Percentiles rank a stretch among this genome's conserved stretches.
phyloP scores from a whole-genome alignment of 768 basidiomycete genomes.

The Xerocomellus amylosporus region DNA sequence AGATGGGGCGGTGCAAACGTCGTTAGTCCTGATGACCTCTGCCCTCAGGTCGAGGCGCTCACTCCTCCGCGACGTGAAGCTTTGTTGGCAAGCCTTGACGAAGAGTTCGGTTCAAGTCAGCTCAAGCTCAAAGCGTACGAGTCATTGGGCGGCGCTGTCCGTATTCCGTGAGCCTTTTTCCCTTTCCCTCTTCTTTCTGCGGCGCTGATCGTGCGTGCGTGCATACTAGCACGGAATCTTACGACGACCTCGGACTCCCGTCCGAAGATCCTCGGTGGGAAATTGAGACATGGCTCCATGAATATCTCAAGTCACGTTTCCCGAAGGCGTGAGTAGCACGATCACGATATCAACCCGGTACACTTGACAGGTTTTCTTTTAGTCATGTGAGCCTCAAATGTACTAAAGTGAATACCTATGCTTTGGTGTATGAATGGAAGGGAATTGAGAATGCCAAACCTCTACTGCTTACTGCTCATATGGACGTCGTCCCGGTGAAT shows the following conservation, averaged over 20 bases:
- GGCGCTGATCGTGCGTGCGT: not conserved
- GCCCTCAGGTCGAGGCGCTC: slow-evolving; percentile 28
- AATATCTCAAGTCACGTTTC: slow-evolving; percentile 44
- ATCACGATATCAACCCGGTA: not conserved
- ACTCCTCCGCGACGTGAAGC: slow-evolving; percentile 9
- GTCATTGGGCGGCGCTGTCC: slow-evolving; percentile 36
- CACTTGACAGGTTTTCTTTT: not conserved
- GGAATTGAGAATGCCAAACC: slow-evolving; percentile 56
- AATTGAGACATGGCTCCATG: slow-evolving; percentile 26
- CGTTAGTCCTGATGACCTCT: slow-evolving; percentile 14
- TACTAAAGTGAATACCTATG: slow-evolving; percentile 59
- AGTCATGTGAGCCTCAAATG: slow-evolving; percentile 50
- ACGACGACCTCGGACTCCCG: slow-evolving; percentile 47
- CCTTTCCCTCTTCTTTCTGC: no score
- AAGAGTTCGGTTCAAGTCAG: slow-evolving; percentile 17
- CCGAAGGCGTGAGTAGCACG: slow-evolving; percentile 58
- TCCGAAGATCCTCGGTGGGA: slow-evolving; percentile 47
- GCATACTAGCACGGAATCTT: slow-evolving; percentile 49
- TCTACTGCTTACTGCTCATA: slow-evolving; percentile 48
- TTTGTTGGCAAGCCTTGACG: slow-evolving; percentile 25
- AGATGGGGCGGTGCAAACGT: not conserved
- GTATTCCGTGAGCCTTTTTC: slow-evolving; percentile 28
- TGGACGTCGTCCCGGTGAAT: slow-evolving; percentile 52
- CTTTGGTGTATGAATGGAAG: slow-evolving; percentile 59
- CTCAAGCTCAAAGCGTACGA: slow-evolving; percentile 33